Evolutionary conservation across 441 rosid species (phyloP).

Genomic region (Syzygium malaccense): DNA sequence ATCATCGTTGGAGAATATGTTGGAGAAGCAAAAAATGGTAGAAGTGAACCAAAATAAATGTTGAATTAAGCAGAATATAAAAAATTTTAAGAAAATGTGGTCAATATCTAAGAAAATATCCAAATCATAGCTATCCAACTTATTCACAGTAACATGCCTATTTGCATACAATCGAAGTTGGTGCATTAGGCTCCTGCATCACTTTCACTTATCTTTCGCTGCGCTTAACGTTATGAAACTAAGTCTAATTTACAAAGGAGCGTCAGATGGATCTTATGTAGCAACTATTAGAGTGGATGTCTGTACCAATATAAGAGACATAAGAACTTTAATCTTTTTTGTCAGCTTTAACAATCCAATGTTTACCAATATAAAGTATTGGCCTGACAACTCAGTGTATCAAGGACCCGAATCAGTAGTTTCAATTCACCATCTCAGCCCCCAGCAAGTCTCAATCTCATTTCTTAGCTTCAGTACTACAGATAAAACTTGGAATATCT

Average conservation of each 20-base stretch:
- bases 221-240: background rate
- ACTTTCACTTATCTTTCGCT: background rate
- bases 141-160: background rate
- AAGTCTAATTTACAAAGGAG: background rate
- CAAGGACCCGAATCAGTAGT: background rate
- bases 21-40: background rate
- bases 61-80: background rate
- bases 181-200: background rate
- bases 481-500: background rate
- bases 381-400: background rate
- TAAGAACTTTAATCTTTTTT: background rate
- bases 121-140: background rate
- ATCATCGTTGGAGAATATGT: background rate
- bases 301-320: background rate
- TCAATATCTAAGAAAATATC: background rate
- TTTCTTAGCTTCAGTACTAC: background rate
- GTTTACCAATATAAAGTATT: background rate
- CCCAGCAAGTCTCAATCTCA: background rate
- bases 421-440: background rate
- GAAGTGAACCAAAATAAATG: background rate
- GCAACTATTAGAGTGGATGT: background rate
- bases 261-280: background rate
- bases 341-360: background rate
- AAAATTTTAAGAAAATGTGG: background rate
- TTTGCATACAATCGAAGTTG: background rate